These are phyloP conservation scores for Populus hybrid DNA, from an alignment of 441 rosid genomes.

Conservation along the genomic window DNA sequence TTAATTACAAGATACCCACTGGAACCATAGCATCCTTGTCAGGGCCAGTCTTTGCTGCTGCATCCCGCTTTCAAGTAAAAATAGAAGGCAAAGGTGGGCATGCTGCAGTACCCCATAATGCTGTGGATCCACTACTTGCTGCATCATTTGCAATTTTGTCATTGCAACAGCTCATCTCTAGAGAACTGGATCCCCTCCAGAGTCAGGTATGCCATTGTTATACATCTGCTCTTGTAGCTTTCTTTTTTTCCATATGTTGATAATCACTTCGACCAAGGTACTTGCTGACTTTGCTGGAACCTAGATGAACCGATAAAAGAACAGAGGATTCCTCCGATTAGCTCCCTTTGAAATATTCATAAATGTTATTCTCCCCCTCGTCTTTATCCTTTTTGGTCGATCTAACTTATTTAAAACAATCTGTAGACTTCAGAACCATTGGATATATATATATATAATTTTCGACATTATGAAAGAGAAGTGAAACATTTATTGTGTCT, in stretches of 20 bases:
- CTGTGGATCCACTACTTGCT: conserved; percentile 59
- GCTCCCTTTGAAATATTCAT: neutral
- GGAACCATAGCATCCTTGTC: conserved; percentile 52
- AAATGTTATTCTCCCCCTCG: neutral
- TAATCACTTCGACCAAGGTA: no score
- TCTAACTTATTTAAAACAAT: neutral
- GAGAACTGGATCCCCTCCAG: conserved; percentile 72
- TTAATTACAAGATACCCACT: conserved; percentile 32
- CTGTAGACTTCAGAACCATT: no score
- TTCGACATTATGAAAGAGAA: neutral
- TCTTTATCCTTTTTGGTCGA: neutral
- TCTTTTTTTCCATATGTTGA: neutral
- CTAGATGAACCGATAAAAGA: no score
- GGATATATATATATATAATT: no score
- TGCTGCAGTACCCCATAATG: conserved; percentile 51
- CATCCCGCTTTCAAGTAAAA: conserved; percentile 44
- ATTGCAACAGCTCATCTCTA: conserved; percentile 66
- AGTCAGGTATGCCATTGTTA: conserved; percentile 40
- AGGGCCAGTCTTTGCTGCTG: conserved; percentile 66
- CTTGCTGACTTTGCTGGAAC: no score
- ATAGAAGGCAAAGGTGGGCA: conserved; percentile 53
- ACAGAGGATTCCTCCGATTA: neutral
- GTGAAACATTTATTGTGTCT: neutral
- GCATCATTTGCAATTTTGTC: conserved; percentile 66
- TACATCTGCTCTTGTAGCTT: conserved; percentile 6